Base-by-base conservation (phyloP, 371 early-diverging fungal genomes). In the Nematocida sp. region DNA sequence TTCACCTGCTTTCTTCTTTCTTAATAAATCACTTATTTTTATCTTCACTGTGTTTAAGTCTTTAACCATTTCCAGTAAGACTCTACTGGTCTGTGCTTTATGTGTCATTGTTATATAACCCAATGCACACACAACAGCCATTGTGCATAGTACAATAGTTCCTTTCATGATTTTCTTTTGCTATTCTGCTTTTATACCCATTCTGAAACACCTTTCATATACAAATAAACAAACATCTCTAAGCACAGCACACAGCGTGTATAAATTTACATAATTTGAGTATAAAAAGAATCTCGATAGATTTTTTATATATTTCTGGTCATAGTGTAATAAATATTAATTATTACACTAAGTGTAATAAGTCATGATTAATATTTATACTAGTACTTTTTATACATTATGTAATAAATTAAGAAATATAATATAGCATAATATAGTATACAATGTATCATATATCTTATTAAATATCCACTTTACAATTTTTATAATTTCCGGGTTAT, bases 51-150 rank as follows among this genome's bases (percentile, higher is more conserved):
- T 15, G 60, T 78, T 69, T 15, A 78, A 46, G 39, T 78, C 80
- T 4, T 58, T 23, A 13, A 71, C 6, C 4, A 78, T 27, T 39
- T 70, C 61, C 5, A 78, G 25, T 20, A 66, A 44, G 6, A 78
- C 20, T 46, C 45, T 23, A 0, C 45, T 27, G 13, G 80, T 70
- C 58, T 78, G 67, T 23, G 45, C 27, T 46, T 45, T 67, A 42
- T 78, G 80, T 6, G 60, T 70, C 45, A 78, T 15, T 13, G 70
- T 60, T 40, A 78, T 44, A 42, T 78, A 78, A 20, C 80, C 80
- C 4, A 67, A 15, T 9, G 72, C 56, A 9, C 20, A 57, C 11
- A 78, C n/a, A 7, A 70, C 9, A 27, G 58, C 80, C 33, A 70
- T 45, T 61, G 50, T 40, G 60, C 80, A 57, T 20, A 78, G 5